These are phyloP conservation scores for Cryptococcus amylolentus DNA, from an alignment of 1,284 basidiomycete genomes.

Conservation along the genomic window DNA sequence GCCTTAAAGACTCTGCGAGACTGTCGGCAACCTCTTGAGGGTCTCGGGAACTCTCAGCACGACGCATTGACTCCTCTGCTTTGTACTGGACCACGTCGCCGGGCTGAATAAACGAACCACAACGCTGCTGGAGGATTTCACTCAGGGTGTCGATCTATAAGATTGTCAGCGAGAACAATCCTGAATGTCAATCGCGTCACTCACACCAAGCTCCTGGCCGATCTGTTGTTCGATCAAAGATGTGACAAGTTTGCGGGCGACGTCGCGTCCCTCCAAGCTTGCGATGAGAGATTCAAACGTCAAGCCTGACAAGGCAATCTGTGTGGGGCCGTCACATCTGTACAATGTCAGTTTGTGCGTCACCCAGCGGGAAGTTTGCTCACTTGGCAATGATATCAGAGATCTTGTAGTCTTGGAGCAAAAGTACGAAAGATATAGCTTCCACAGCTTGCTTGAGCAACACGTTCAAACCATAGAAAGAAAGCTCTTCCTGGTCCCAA, in stretches of 20 bases:
- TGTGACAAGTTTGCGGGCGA: conserved; percentile 84
- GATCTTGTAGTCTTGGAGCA: conserved; percentile 86
- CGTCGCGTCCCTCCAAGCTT: conserved; percentile 71
- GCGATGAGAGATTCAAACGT: conserved; percentile 84
- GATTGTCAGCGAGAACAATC: conserved; percentile 2
- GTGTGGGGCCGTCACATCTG: conserved; percentile 53
- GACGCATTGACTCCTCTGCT: conserved; percentile 90
- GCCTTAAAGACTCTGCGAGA: conserved; percentile 73
- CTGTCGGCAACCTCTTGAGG: conserved; percentile 67
- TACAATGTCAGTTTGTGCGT: neutral
- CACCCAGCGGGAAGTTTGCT: conserved; percentile 34
- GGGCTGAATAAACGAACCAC: conserved; percentile 94
- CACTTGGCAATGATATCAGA: conserved; percentile 79
- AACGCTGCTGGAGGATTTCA: conserved; percentile 87
- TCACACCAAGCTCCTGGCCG: conserved; percentile 86
- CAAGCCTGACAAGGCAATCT: conserved; percentile 63
- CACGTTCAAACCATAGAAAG: conserved; percentile 42
- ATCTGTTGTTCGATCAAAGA: conserved; percentile 97
- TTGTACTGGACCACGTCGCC: conserved; percentile 99
- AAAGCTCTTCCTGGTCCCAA: conserved; percentile 47
- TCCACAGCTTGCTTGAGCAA: conserved; percentile 81
- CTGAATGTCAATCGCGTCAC: conserved; percentile 31
- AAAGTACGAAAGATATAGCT: conserved; percentile 85
- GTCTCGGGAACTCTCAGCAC: conserved; percentile 77
- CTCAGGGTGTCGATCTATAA: conserved; percentile 88